Evolutionary conservation across 148 eudicot genomes (phyloP).

Genomic region (Cornus florida): DNA sequence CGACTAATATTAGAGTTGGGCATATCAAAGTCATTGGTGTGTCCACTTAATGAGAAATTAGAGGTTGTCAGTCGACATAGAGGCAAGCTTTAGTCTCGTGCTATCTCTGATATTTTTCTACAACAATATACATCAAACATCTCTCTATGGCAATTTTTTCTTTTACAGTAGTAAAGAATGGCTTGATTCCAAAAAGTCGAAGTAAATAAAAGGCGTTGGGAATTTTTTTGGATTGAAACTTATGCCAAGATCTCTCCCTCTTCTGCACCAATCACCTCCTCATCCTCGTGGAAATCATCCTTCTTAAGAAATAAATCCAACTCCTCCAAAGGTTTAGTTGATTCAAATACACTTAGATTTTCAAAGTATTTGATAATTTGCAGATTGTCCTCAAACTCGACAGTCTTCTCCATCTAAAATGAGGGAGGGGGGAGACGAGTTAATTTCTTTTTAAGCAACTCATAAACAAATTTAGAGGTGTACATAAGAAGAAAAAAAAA

Average conservation of each 20-base stretch:
- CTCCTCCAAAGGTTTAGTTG: slow-evolving; percentile 45
- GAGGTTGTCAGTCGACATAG: too few relatives aligned
- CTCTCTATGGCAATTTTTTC: too few relatives aligned
- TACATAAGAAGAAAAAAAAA: background rate
- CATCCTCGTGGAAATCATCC: slow-evolving; percentile 36
- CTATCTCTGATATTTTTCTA: too few relatives aligned
- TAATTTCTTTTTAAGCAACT: background rate
- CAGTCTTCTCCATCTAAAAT: slow-evolving; percentile 78
- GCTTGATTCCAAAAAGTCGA: too few relatives aligned
- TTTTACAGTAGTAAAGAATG: too few relatives aligned
- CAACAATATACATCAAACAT: too few relatives aligned
- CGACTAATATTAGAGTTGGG: too few relatives aligned
- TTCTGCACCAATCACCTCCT: slow-evolving; percentile 38
- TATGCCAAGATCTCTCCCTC: slow-evolving; percentile 42
- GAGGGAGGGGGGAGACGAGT: background rate
- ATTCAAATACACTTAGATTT: slow-evolving; percentile 14
- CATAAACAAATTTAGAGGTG: background rate
- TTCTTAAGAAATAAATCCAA: slow-evolving; percentile 59
- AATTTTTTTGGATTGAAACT: too few relatives aligned
- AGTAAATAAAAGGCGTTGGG: too few relatives aligned
- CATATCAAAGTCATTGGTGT: too few relatives aligned
- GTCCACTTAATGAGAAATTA: too few relatives aligned
- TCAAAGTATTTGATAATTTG: slow-evolving; percentile 51
- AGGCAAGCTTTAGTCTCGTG: too few relatives aligned
- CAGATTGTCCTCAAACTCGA: slow-evolving; percentile 50